A percentile compares a stretch with the other conserved stretches of the same genome.
phyloP scores from a whole-genome alignment of 2,329 filamentous ascomycete genomes.

The Cryphonectria nitschkei region DNA sequence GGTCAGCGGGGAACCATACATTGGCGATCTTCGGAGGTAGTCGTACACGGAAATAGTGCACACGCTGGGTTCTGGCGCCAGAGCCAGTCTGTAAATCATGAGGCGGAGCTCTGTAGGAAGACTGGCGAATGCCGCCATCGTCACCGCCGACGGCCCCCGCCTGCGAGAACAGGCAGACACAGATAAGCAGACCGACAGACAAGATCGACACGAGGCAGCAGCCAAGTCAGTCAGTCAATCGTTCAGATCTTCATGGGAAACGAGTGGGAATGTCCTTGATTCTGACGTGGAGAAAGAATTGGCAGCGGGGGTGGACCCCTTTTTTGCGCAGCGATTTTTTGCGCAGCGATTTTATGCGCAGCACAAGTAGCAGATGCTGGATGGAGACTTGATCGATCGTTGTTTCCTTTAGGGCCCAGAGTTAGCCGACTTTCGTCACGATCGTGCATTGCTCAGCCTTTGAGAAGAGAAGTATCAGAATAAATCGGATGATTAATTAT shows the following conservation, averaged over 20 bases:
- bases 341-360: not conserved
- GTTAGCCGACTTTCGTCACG: not conserved
- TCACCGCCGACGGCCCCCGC: not conserved
- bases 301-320: not conserved
- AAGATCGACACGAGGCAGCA: not conserved
- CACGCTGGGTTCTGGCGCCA: not conserved
- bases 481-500: not conserved
- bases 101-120: not conserved
- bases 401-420: not conserved
- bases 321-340: not conserved
- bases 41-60: not conserved
- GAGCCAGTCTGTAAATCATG: not conserved
- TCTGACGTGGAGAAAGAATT: not conserved
- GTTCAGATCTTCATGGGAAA: not conserved
- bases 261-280: not conserved
- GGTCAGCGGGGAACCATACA: not conserved
- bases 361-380: not conserved
- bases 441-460: not conserved
- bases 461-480: not conserved
- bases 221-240: not conserved
- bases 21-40: not conserved
- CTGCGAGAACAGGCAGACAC: not conserved
- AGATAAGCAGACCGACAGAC: not conserved
- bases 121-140: not conserved
- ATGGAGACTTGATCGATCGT: not conserved